Conservation (phyloP, 441 rosid genomes). For the Brassica balearica region DNA sequence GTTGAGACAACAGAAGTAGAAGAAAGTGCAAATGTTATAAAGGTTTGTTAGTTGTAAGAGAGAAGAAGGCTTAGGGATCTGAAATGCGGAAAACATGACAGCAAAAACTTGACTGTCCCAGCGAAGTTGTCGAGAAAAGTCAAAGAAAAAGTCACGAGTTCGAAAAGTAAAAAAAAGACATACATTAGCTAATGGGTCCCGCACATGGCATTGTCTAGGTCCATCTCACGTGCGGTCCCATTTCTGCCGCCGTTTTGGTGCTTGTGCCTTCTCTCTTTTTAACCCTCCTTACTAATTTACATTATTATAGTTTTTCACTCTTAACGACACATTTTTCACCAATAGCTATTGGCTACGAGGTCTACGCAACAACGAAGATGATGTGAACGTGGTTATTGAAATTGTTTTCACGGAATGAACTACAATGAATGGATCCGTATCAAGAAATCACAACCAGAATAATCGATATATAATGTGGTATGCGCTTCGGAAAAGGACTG, state of each 20-base stretch:
- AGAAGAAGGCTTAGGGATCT: conserved; percentile 51
- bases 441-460: not conserved
- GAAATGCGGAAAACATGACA: conserved; percentile 62
- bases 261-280: conserved; percentile 46
- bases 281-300: not conserved
- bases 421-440: not conserved
- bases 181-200: conserved; percentile 56
- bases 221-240: conserved; percentile 64
- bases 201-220: conserved; percentile 33
- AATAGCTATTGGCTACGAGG: conserved; percentile 2
- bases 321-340: not conserved
- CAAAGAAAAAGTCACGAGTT: conserved; percentile 33
- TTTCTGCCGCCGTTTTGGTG: conserved; percentile 71
- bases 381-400: conserved; percentile 7
- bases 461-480: not conserved
- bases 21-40: conserved; percentile 19
- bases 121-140: conserved; percentile 45
- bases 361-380: conserved; percentile 6
- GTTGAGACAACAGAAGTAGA: conserved; percentile 26
- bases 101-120: conserved; percentile 52
- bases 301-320: not conserved
- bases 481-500: not conserved
- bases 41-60: not conserved
- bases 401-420: conserved; percentile 8
- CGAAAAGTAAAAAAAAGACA: conserved; percentile 29